Evolutionary conservation across 768 basidiomycete species (phyloP).

Genomic region (Leucosporidium scottii): DNA sequence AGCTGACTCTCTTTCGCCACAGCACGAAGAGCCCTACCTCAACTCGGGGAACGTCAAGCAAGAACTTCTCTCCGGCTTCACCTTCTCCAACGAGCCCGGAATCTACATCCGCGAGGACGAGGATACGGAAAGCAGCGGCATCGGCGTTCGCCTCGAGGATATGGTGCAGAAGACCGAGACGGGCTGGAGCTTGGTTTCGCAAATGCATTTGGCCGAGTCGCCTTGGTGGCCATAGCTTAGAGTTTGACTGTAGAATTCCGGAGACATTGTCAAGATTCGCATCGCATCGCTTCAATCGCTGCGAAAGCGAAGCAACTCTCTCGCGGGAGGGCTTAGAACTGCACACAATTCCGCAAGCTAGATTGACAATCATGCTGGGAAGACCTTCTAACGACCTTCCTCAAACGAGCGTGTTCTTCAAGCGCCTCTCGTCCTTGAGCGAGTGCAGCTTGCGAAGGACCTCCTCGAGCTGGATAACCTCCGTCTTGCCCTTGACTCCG

Average conservation of each 20-base stretch:
- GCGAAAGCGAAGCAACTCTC: too few species aligned
- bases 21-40: conserved; percentile 20
- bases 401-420: conserved; percentile 51
- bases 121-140: neutral
- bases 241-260: too few species aligned
- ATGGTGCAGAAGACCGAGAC: conserved; percentile 17
- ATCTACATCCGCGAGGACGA: conserved; percentile 14
- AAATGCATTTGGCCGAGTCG: neutral
- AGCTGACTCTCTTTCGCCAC: neutral
- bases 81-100: conserved; percentile 18
- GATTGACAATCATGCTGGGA: too few species aligned
- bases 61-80: conserved; percentile 9
- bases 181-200: conserved; percentile 13
- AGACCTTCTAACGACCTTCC: neutral
- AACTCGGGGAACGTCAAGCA: conserved; percentile 11
- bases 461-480: conserved; percentile 63
- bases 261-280: too few species aligned
- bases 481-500: conserved; percentile 75
- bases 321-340: too few species aligned
- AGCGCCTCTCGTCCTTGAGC: conserved; percentile 57
- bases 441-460: conserved; percentile 61
- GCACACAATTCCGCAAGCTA: too few species aligned
- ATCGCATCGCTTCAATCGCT: too few species aligned
- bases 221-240: conserved; percentile 10
- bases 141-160: conserved; percentile 21